Conservation (phyloP, 257 asterid species). For the Oldenlandia corymbosa region DNA sequence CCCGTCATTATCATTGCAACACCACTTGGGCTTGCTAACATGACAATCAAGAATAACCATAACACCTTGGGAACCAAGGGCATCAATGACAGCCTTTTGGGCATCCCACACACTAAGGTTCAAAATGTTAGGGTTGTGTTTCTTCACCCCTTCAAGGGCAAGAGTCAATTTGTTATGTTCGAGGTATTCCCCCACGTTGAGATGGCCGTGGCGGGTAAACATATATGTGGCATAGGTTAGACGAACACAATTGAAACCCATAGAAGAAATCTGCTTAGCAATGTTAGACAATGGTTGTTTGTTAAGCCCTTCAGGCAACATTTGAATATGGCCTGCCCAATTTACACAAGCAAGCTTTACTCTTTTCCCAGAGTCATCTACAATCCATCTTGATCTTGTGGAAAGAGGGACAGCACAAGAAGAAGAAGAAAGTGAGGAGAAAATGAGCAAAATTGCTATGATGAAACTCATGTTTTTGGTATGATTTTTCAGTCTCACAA, state of each 20-base stretch:
- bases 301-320: conserved; percentile 62
- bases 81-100: conserved; percentile 42
- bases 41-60: conserved; percentile 72
- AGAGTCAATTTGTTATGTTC: conserved; percentile 24
- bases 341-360: conserved; percentile 52
- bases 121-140: conserved; percentile 5
- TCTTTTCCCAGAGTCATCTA: conserved; percentile 34
- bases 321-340: conserved; percentile 54
- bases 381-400: conserved; percentile 50
- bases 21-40: conserved; percentile 64
- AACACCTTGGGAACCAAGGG: conserved; percentile 27
- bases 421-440: background rate
- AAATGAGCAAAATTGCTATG: background rate
- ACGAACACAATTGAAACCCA: conserved; percentile 71
- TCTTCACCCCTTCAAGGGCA: conserved; percentile 27
- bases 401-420: conserved; percentile 42
- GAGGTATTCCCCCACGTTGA: conserved; percentile 21
- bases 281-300: conserved; percentile 32
- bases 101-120: conserved; percentile 40
- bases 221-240: conserved; percentile 59
- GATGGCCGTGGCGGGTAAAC: conserved; percentile 35
- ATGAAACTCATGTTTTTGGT: background rate
- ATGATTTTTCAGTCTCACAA: no score
- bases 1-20: conserved; percentile 52
- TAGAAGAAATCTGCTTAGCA: conserved; percentile 14